Percentiles rank a stretch among this genome's conserved stretches.
Conservation (phyloP, 768 basidiomycete species). For the Suillus subalutaceus region DNA sequence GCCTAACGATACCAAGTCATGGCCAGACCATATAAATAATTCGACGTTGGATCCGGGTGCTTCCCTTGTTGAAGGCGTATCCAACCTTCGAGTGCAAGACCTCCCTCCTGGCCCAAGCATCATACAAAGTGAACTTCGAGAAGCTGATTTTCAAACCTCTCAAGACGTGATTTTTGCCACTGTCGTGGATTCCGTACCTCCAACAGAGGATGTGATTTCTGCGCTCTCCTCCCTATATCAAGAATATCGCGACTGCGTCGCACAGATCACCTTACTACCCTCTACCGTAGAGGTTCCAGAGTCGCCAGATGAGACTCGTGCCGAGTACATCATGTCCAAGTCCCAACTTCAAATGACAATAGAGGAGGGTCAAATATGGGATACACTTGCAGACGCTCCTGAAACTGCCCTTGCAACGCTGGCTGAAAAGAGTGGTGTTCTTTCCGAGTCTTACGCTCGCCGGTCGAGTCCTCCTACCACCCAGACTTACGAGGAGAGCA, state of each 20-base stretch:
- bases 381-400: slow-evolving; percentile 35
- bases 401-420: slow-evolving; percentile 36
- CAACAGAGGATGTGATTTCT: slow-evolving; percentile 36
- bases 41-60: neutral
- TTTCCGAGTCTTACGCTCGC: slow-evolving; percentile 68
- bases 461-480: slow-evolving; percentile 63
- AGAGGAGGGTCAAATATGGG: slow-evolving; percentile 68
- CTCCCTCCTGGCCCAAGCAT: neutral
- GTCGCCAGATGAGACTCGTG: slow-evolving; percentile 34
- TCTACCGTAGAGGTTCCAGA: slow-evolving; percentile 27
- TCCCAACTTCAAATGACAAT: slow-evolving; percentile 59
- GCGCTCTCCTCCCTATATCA: slow-evolving; percentile 50
- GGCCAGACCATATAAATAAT: neutral
- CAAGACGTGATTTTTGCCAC: neutral
- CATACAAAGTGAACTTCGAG: neutral
- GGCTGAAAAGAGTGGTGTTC: slow-evolving; percentile 51
- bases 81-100: neutral
- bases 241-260: slow-evolving; percentile 50
- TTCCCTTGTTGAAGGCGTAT: neutral
- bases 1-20: neutral
- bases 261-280: slow-evolving; percentile 46
- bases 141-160: slow-evolving; percentile 1
- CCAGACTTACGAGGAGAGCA: slow-evolving; percentile 71
- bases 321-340: slow-evolving; percentile 60
- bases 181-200: neutral